Base-by-base conservation (phyloP, 148 eudicot species). In the Euryodendron excelsum region DNA sequence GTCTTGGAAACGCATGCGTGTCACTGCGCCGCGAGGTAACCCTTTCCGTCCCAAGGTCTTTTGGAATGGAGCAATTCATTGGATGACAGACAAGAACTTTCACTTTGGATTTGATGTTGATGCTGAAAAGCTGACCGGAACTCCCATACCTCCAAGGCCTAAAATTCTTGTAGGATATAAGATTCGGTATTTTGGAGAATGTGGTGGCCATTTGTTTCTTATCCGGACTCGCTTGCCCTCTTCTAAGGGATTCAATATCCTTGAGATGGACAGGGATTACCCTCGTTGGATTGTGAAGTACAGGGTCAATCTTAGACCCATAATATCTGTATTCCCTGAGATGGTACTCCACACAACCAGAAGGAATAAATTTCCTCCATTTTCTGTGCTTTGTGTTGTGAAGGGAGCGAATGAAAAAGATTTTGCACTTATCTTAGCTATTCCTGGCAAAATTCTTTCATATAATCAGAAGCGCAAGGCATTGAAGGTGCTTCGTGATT, bases 21-120 rank as follows among this genome's bases (percentile, higher is more conserved):
- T n/a, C n/a, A 1, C 3, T 27, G 2, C 13, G 17, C 0, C 17
- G 2, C 0, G 30, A 12, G 2, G 11, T 10, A 28, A 0, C 12
- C 0, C 0, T 61, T 0, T 1, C 0, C 0, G 65, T 2, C 17
- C 17, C 3, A 17, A 5, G 10, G 18, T 14, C 5, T 25, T 25
- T 28, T 61, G 65, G 33, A 61, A 61, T 25, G 33, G 14, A 27
- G 18, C 33, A 0, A 0, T 12, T 13, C 61, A 56, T 56, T 56
- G 61, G 61, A 21, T 56, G 0, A n/a, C 9, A 6, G 28, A 56
- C 23, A 17, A 27, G 0, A 1, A 28, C 12, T 61, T 11, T 61
- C 1, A 25, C 18, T 10, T 1, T 30, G 27, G 65, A 61, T 61
- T 61, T 61, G 65, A 61, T 5, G 18, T 61, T 61, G 34, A 61